phyloP scores from a whole-genome alignment of 768 basidiomycete genomes.

The Mycena haematopus region DNA sequence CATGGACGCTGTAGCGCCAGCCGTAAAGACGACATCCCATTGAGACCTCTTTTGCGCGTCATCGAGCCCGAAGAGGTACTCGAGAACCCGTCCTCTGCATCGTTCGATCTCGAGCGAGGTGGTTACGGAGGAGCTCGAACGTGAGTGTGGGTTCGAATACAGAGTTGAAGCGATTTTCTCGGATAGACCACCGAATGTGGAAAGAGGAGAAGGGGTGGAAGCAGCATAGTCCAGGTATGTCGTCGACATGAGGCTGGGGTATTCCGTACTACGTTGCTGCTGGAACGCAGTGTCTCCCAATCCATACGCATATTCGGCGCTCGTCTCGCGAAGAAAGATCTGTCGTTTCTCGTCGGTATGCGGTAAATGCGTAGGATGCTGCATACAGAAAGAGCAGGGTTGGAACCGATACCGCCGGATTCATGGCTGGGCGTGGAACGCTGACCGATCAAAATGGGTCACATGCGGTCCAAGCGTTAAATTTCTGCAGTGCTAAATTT shows the following conservation, averaged over 20 bases:
- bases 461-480: slow-evolving; percentile 7
- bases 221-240: slow-evolving; percentile 31
- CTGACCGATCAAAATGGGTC: neutral
- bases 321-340: slow-evolving; percentile 12
- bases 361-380: slow-evolving; percentile 17
- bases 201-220: slow-evolving; percentile 19
- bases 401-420: no score
- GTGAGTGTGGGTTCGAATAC: slow-evolving; percentile 30
- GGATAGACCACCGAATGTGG: slow-evolving; percentile 19
- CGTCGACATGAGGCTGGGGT: slow-evolving; percentile 20
- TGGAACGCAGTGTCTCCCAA: slow-evolving; percentile 17
- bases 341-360: slow-evolving; percentile 18
- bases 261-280: slow-evolving; percentile 13
- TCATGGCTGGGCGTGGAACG: neutral
- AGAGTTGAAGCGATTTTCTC: slow-evolving; percentile 18
- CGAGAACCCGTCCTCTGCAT: slow-evolving; percentile 24
- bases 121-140: slow-evolving; percentile 24
- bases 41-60: slow-evolving; percentile 45
- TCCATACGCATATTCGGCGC: slow-evolving; percentile 24
- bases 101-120: slow-evolving; percentile 29
- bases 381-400: slow-evolving; percentile 4
- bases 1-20: slow-evolving; percentile 60
- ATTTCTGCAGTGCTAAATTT: no score
- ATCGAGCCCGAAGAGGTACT: slow-evolving; percentile 26
- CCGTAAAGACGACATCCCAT: slow-evolving; percentile 63